Evolutionary conservation across 1,284 basidiomycete species (phyloP).

Genomic region (Peniophora sp.): DNA sequence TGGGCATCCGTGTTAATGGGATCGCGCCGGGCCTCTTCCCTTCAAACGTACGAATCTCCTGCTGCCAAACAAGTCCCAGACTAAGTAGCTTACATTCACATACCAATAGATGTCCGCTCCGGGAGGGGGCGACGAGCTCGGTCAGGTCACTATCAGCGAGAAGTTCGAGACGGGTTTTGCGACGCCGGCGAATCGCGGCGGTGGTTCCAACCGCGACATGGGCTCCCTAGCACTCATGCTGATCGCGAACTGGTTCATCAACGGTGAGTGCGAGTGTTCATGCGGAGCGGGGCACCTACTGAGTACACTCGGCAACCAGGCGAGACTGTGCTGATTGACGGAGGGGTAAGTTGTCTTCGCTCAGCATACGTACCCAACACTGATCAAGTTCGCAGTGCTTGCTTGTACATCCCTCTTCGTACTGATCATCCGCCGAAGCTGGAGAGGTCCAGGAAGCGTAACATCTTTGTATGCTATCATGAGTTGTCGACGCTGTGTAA

Average conservation of each 20-base stretch:
- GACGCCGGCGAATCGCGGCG: conserved; percentile 26
- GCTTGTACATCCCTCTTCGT: conserved; percentile 34
- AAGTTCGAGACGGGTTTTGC: conserved; percentile 18
- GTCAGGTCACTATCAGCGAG: conserved; percentile 21
- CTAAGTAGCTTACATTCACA: too few relatives aligned
- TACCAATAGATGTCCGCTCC: conserved; percentile 23
- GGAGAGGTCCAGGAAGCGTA: too few relatives aligned
- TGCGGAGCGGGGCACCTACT: background rate
- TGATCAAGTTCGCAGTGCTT: conserved; percentile 21
- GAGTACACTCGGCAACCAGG: conserved; percentile 19
- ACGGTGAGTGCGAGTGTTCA: conserved; percentile 16
- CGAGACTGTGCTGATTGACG: conserved; percentile 45
- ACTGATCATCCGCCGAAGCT: conserved; percentile 17
- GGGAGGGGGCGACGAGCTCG: conserved; percentile 22
- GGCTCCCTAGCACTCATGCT: conserved; percentile 37
- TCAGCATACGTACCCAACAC: background rate
- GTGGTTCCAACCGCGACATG: conserved; percentile 35
- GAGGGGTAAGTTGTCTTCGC: conserved; percentile 29
- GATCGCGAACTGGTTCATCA: conserved; percentile 41
- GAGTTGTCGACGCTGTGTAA: too few relatives aligned
- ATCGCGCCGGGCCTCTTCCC: conserved; percentile 35
- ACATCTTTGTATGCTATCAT: too few relatives aligned
- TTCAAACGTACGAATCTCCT: background rate
- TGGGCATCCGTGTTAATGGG: conserved; percentile 50
- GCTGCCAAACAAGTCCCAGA: background rate